Conservation (phyloP, 2,329 filamentous ascomycete genomes). For the Drechslerella dactyloides region DNA sequence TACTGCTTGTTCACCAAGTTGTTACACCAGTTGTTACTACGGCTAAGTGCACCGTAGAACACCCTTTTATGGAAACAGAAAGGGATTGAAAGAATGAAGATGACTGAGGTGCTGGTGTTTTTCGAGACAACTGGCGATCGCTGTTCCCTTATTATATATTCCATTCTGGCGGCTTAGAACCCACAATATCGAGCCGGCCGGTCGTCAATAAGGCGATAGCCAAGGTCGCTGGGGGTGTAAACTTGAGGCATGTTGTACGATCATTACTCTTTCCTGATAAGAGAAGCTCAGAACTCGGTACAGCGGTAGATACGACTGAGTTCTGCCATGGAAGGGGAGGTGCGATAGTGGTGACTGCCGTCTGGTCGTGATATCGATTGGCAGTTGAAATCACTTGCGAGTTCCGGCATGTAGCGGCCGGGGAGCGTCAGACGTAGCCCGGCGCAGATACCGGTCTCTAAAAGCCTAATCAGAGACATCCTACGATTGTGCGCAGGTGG, state of each 20-base stretch:
- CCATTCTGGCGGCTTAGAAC: not conserved
- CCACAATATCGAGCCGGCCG: constrained; percentile 1
- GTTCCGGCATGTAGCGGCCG: constrained; percentile 15
- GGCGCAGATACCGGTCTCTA: constrained; percentile 8
- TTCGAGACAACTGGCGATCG: constrained; percentile 35
- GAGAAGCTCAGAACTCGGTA: constrained; percentile 31
- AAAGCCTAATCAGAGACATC: constrained; percentile 41
- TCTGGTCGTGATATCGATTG: not conserved
- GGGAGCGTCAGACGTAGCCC: constrained; percentile 26
- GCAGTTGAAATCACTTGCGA: constrained; percentile 7
- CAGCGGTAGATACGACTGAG: constrained; percentile 7
- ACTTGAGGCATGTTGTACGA: constrained; percentile 35
- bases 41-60: constrained; percentile 20
- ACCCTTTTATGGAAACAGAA: constrained; percentile 6
- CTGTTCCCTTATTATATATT: constrained; percentile 38
- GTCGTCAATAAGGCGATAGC: constrained; percentile 13
- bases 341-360: constrained; percentile 15
- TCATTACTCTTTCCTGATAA: constrained; percentile 47
- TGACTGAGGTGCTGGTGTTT: constrained; percentile 34
- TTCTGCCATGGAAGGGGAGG: constrained; percentile 29
- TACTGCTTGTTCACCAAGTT: constrained; percentile 23
- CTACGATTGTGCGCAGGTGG: constrained; percentile 16
- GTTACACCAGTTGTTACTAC: constrained; percentile 40
- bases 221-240: not conserved
- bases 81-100: constrained; percentile 22